Base-by-base conservation (phyloP, 352 stramenopile genomes). In the Pythium grandisporangium region DNA sequence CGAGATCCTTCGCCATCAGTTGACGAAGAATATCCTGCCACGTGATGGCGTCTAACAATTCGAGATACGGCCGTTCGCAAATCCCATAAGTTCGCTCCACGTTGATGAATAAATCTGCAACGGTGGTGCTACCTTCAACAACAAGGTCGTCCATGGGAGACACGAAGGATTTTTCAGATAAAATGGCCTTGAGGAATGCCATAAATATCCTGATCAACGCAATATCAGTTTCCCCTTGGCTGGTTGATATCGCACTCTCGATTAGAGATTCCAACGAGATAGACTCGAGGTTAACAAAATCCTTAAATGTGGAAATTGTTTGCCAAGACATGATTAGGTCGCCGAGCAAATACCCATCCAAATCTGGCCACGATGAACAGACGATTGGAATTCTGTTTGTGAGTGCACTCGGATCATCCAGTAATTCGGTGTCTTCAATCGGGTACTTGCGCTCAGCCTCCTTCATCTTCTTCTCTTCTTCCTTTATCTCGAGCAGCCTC, bases 21-120 rank as follows among this genome's bases (percentile, higher is more conserved):
- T 89, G 73, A 4, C 79, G 73, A 22, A 92, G 61, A 51, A 89
- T 85, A 30, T 92, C 79, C 50, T 84, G 79, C 79, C 79, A 92
- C 3, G 75, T 89, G n/a, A 89, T 58, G 17, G 68, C 63, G 56
- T 81, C 86, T 34, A 92, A 32, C 53, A 84, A 73, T 21, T 88
- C 77, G n/a, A 63, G 55, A 45, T 78, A 74, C 2, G 62, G 60
- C 32, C 70, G 68, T 36, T 87, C 72, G 22, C 72, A 86, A 42
- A 84, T 77, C 2, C 78, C 78, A 36, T 91, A 91, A 2, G 70
- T 86, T 25, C 70, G 58, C 45, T 86, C 75, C 19, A 55, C 74
- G 36, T 70, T 84, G 16, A 74, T 47, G 36, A 89, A 89, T 42
- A 89, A 38, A 58, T 89, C 75, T 3, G 75, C 82, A 19, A 89